Base-by-base conservation (phyloP, 2,329 filamentous ascomycete species). In the Stachybotrys echinatus region DNA sequence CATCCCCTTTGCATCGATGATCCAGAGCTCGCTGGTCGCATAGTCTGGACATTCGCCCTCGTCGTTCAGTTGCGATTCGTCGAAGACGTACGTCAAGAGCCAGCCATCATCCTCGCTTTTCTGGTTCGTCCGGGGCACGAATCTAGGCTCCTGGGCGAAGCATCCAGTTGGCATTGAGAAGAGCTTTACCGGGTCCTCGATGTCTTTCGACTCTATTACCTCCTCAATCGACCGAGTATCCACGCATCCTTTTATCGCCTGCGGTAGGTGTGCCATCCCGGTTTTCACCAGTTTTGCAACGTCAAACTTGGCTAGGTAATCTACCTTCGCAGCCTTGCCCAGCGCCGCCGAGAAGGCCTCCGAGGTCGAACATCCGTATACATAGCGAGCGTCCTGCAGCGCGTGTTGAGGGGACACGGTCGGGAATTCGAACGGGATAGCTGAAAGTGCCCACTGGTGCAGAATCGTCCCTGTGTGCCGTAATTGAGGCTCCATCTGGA, bases 351-450 rank as follows among this genome's bases (percentile, higher is more conserved):
- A 77, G 54, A 84, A 85, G 0, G 75, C 71, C 23, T 74, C 73
- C 0, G 75, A 74, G 0, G 81, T 83, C 20, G 80, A 84, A 62
- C 84, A 88, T 3, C 85, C 85, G 54, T 88, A 89, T 22, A 88
- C 72, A 53, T 81, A 89, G 2, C 73, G 75, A 18, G 81, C 77
- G 10, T 67, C 57, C 3, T 62, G 67, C 84, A 88, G 88, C 19
- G 78, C 74, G 17, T 69, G 60, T 2, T 73, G 67, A 1, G 80
- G 74, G 0, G 77, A 73, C 0, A 87, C 65, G 0, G 80, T 79
- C 0, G 85, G 85, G 47, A 88, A 88, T 53, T 89, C 85, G 50
- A 88, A 84, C 0, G 84, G 78, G 40, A 88, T 80, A 1, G 80
- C 74, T 0, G 81, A 77, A 1, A 89, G 68, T 0, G 81, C 83